Evolutionary conservation across 2,329 filamentous ascomycete genomes (phyloP), one percentile per base, ranked within the genome.

Genomic region (Trichoderma guizhouense): DNA sequence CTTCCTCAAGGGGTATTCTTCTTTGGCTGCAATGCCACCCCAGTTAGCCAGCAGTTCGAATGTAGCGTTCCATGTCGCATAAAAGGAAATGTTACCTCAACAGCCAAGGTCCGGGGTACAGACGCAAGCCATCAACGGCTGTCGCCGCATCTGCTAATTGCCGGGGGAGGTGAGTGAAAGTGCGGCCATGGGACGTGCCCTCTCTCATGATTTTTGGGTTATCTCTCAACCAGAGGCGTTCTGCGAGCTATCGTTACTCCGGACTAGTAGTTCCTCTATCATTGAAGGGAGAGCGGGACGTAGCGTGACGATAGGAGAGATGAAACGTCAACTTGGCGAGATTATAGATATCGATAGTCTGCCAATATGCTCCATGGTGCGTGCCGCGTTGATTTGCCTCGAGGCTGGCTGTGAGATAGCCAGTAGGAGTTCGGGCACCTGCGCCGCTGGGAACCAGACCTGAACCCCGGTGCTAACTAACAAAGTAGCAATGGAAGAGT

Each of bases 1-100:
- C 74, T 75, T 75, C 74, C 74, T 26, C 53, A 75, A 74, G 65
- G 26, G 71, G 72, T 53, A 63, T 64, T 67, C 63, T 12, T 53
- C 21, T 24, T 32, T n/a, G 26, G 32, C 71, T 73, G 74, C 74
- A 73, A 69, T 73, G 60, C 57, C 30, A 73, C 71, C 55, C 72
- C 70, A 57, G 39, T 71, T 68, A 61, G 43, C 34, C 32, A 47
- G 55, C 30, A 61, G 60, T 34, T 72, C 73, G 30, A 43, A 67
- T 68, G 69, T 71, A 60, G 63, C 69, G 69, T 67, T 68, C 73
- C 69, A 60, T 71, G 55, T 64, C 66, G 26, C 62, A 58, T 39
- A 51, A 51, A 62, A 21, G 39, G 36, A 57, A 28, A 69, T 73
- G 62, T 60, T 71, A 71, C 69, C 53, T 69, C 65, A 26, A 70